Percentiles rank a stretch among this genome's conserved stretches.
Evolutionary conservation across 306 rosid species (phyloP).

Genomic region (Hippophae tibetana): DNA sequence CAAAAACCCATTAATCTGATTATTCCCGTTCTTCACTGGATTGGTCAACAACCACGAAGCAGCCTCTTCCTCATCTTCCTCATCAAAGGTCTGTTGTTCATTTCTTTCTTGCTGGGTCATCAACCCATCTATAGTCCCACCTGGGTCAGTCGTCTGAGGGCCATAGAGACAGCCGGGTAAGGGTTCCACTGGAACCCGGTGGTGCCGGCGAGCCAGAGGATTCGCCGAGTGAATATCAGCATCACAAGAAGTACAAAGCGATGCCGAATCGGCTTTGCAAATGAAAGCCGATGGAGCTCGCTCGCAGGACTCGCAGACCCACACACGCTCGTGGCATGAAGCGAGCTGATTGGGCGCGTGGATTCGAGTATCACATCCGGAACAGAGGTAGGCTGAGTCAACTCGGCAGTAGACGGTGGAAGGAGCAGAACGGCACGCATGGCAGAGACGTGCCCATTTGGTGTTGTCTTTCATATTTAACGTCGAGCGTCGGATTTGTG

Average conservation of each 20-base stretch:
- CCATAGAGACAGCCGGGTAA: constrained; percentile 33
- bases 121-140: constrained; percentile 11
- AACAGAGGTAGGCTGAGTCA: constrained; percentile 51
- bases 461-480: too few species aligned
- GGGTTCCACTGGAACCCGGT: constrained; percentile 69
- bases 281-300: constrained; percentile 69
- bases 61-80: constrained; percentile 62
- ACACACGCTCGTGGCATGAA: constrained; percentile 72
- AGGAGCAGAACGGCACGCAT: constrained; percentile 52
- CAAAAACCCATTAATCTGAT: constrained; percentile 38
- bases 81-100: constrained; percentile 18
- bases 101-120: constrained; percentile 37
- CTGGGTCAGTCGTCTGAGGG: constrained; percentile 13
- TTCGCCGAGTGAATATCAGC: constrained; percentile 87
- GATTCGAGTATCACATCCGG: constrained; percentile 46
- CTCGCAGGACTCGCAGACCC: constrained; percentile 88
- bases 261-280: constrained; percentile 87
- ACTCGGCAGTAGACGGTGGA: constrained; percentile 57
- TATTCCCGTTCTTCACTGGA: constrained; percentile 35
- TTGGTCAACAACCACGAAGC: constrained; percentile 83
- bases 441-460: constrained; percentile 49
- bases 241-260: constrained; percentile 75
- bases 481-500: too few species aligned
- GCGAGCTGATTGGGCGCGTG: constrained; percentile 49
- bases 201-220: constrained; percentile 89